Evolutionary conservation across 495 filamentous ascomycete species (phyloP), one percentile per base, ranked within the genome.

Genomic region (Letharia lupina): DNA sequence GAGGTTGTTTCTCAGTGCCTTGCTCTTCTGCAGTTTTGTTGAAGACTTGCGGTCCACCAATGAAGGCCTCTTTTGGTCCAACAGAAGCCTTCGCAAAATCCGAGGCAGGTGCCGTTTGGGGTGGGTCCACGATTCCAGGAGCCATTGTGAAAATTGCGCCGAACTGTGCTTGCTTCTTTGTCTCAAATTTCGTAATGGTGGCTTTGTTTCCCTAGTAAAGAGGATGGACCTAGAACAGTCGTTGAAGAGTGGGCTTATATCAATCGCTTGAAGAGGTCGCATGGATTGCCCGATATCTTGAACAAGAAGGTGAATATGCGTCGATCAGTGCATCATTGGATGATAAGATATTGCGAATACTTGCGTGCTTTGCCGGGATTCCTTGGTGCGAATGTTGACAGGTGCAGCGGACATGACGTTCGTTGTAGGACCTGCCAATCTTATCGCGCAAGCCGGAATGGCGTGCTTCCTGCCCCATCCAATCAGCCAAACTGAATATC

Each of bases 1-100:
- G 39, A 37, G 70, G 57, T 37, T 68, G 68, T 28, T 50, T 52
- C 6, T 20, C 68, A 28, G 42, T 48, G 10, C 70, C 70, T 45
- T 68, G 45, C 58, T 71, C 70, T 58, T 71, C 70, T 48, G 65
- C 39, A 28, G 44, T 70, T 48, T 62, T 65, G 57, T 70, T 68
- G 48, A 61, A 71, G 16, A 28, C 59, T 41, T 70, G 45, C 8
- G 70, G 54, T 50, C 70, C 70, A 16, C 52, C 52, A 35, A 56
- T 63, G 23, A 39, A 42, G 47, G 33, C 37, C 37, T 48, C 62
- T 28, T 63, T 63, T 63, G 37, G 45, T 52, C n/a, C 48, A 40
- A 52, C 62, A 37, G 31, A 11, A 41, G 20, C 0, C 18, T 41
- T 63, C 10, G 15, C n/a, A 13, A 20, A 41, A 10, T 12, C 13